These are phyloP conservation scores for Mycena citricolor DNA, from an alignment of 1,284 basidiomycete genomes.

Conservation along the genomic window DNA sequence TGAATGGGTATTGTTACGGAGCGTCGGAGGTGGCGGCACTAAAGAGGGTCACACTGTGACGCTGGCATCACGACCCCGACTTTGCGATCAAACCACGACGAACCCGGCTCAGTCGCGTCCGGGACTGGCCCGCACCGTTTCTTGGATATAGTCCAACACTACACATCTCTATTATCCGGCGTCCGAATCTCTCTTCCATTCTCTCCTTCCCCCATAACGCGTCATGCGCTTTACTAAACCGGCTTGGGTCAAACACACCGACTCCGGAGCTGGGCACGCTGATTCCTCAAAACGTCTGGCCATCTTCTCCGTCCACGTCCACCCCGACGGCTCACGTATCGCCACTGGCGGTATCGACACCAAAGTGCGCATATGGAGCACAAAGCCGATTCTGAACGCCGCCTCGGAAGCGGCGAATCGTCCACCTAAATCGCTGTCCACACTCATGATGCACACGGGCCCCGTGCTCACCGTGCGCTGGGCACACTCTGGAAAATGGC, in stretches of 20 bases:
- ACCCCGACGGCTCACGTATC: slow-evolving; percentile 93
- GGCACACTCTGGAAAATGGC: slow-evolving; percentile 91
- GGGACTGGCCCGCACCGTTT: no score
- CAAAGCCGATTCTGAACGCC: slow-evolving; percentile 83
- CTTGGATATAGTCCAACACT: no score
- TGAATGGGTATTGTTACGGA: no score
- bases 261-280: slow-evolving; percentile 43
- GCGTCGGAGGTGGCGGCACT: no score
- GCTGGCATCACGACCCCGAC: no score
- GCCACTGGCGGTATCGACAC: slow-evolving; percentile 96
- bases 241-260: slow-evolving; percentile 71
- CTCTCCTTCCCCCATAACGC: no score
- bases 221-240: slow-evolving; percentile 80
- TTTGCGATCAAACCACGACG: no score
- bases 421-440: slow-evolving; percentile 87
- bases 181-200: no score
- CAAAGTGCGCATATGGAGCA: slow-evolving; percentile 97
- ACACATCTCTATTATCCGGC: no score
- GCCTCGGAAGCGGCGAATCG: slow-evolving; percentile 72
- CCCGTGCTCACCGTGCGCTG: slow-evolving; percentile 94
- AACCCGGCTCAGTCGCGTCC: no score
- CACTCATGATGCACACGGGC: slow-evolving; percentile 91
- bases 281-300: slow-evolving; percentile 71
- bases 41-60: no score
- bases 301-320: slow-evolving; percentile 92